A percentile compares a stretch with the other conserved stretches of the same genome.
Conservation (phyloP, 176 grass and related monocot genomes). For the Tillandsia fasciculata region DNA sequence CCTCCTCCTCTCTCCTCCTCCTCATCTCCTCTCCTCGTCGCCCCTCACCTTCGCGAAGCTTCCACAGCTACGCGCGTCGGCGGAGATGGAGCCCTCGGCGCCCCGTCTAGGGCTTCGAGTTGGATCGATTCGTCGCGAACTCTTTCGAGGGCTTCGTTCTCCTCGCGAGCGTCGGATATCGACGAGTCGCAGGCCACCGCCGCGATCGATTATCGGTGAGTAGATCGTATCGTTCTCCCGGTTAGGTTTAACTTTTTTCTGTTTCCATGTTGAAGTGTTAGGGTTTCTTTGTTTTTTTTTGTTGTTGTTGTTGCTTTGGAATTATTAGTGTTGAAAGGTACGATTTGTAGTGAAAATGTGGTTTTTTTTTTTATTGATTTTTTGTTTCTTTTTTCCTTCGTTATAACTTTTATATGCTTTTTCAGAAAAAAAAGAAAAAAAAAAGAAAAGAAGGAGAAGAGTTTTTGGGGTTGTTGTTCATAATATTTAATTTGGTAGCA, state of each 20-base stretch:
- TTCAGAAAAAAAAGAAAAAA: too few relatives aligned
- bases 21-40: not conserved
- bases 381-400: not conserved
- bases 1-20: not conserved
- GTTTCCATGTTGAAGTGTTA: not conserved
- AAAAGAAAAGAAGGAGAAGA: not conserved
- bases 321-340: not conserved
- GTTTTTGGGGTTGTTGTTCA: not conserved
- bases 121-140: conserved; percentile 2
- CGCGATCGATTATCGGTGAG: conserved; percentile 38
- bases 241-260: not conserved
- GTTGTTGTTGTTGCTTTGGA: not conserved
- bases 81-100: conserved; percentile 26
- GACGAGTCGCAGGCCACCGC: conserved; percentile 28
- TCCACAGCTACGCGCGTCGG: not conserved
- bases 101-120: not conserved
- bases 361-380: not conserved
- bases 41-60: not conserved
- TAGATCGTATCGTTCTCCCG: not conserved
- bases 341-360: not conserved
- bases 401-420: too few relatives aligned
- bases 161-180: conserved; percentile 20
- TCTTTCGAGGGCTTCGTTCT: conserved; percentile 33
- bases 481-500: conserved; percentile 5
- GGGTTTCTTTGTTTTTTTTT: not conserved